Percentiles rank a stretch among this genome's conserved stretches.
These are phyloP conservation scores for Entomortierella parvispora DNA, from an alignment of 192 early-diverging fungal genomes.

Conservation along the genomic window DNA sequence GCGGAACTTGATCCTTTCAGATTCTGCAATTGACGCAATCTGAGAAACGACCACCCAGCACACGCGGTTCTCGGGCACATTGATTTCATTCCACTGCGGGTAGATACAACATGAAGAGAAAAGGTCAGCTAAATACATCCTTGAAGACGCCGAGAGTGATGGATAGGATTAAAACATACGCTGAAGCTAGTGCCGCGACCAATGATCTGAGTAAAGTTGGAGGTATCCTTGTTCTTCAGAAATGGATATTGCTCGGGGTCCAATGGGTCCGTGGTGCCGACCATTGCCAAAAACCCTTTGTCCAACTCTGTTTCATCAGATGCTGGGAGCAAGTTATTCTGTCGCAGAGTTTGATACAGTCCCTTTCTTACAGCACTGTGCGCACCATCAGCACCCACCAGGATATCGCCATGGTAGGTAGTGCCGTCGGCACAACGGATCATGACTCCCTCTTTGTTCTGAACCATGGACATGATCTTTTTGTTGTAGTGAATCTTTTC, in stretches of 20 bases:
- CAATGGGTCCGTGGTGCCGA: conserved; percentile 8
- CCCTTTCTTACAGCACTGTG: conserved; percentile 6
- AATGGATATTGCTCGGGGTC: neutral
- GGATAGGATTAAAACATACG: too few relatives aligned
- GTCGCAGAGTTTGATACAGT: neutral
- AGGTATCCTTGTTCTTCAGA: neutral
- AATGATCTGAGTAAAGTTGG: conserved; percentile 1
- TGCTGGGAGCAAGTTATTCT: neutral
- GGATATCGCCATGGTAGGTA: neutral
- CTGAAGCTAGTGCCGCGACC: neutral
- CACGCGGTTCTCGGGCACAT: too few relatives aligned
- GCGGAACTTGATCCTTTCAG: too few relatives aligned
- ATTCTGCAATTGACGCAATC: too few relatives aligned
- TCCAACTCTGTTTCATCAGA: neutral
- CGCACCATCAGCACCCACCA: conserved; percentile 11
- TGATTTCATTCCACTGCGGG: neutral
- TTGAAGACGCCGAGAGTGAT: too few relatives aligned
- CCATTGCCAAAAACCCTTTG: conserved; percentile 2
- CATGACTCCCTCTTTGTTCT: neutral
- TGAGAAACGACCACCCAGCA: too few relatives aligned
- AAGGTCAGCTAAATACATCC: too few relatives aligned
- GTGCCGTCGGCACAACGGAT: conserved; percentile 4
- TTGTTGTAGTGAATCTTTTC: conserved; percentile 7
- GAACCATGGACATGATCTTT: conserved; percentile 4
- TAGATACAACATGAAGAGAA: neutral